phyloP scores from a whole-genome alignment of 1,284 basidiomycete genomes.

The Inonotus hispidus region DNA sequence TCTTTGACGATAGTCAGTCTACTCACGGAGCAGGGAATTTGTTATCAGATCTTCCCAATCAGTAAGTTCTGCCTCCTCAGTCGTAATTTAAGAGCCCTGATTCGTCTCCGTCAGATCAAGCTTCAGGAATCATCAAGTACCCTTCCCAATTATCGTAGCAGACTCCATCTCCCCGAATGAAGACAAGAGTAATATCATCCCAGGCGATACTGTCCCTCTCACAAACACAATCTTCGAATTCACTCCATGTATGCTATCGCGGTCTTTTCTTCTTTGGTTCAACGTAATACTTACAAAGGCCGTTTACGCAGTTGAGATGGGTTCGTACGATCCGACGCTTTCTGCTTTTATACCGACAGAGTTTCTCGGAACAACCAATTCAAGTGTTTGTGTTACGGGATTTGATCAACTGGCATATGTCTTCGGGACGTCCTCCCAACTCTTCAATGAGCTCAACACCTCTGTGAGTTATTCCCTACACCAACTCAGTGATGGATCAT shows the following conservation, averaged over 20 bases:
- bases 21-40: conserved; percentile 32
- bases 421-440: conserved; percentile 36
- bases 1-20: conserved; percentile 27
- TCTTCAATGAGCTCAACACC: conserved; percentile 34
- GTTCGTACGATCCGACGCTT: conserved; percentile 42
- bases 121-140: conserved; percentile 29
- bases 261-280: too few relatives aligned
- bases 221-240: conserved; percentile 40
- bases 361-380: conserved; percentile 40
- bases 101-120: conserved; percentile 23
- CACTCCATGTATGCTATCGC: conserved; percentile 36
- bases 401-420: conserved; percentile 45
- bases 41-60: conserved; percentile 31
- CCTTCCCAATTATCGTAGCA: conserved; percentile 35
- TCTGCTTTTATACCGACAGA: conserved; percentile 39
- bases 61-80: conserved; percentile 24
- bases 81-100: neutral
- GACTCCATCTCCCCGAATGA: conserved; percentile 22
- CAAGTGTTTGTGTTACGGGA: conserved; percentile 38
- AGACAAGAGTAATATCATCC: conserved; percentile 21
- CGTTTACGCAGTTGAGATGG: conserved; percentile 35
- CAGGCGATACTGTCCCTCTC: conserved; percentile 28
- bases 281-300: too few relatives aligned
- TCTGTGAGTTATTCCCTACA: conserved; percentile 26
- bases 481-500: neutral